These are phyloP conservation scores for Furcasterigmium sp. DNA, from an alignment of 2,329 filamentous ascomycete species.

Conservation along the genomic window DNA sequence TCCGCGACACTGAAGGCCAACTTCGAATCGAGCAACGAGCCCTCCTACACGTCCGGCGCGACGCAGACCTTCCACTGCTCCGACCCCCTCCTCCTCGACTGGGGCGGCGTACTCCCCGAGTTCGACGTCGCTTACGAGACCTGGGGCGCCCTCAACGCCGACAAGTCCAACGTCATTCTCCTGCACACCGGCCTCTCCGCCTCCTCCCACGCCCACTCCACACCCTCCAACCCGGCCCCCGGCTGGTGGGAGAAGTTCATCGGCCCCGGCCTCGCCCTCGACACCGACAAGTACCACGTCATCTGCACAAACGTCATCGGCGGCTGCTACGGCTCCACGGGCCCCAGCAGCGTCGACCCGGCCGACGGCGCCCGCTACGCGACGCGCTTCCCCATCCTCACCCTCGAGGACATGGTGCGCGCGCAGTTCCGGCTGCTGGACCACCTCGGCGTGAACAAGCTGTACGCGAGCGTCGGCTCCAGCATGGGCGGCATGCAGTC, in stretches of 20 bases:
- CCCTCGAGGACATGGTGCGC: slow-evolving; percentile 95
- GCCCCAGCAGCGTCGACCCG: slow-evolving; percentile 82
- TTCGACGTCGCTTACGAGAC: slow-evolving; percentile 92
- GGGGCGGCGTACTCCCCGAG: slow-evolving; percentile 85
- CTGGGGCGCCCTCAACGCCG: slow-evolving; percentile 76
- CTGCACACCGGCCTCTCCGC: slow-evolving; percentile 92
- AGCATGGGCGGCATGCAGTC: slow-evolving; percentile 99
- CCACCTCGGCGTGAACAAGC: slow-evolving; percentile 64
- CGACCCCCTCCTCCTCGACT: slow-evolving; percentile 78
- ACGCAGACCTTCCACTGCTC: slow-evolving; percentile 71
- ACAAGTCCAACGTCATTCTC: slow-evolving; percentile 83
- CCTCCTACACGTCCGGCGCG: slow-evolving; percentile 87
- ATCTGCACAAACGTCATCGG: slow-evolving; percentile 97
- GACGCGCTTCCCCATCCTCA: slow-evolving; percentile 91
- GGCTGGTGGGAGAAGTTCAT: slow-evolving; percentile 99
- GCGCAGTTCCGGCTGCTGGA: slow-evolving; percentile 91
- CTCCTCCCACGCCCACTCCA: slow-evolving; percentile 95
- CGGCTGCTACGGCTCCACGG: slow-evolving; percentile 93
- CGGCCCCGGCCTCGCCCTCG: slow-evolving; percentile 75
- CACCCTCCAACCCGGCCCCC: slow-evolving; percentile 75
- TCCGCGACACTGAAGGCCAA: slow-evolving; percentile 67
- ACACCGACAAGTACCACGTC: slow-evolving; percentile 87
- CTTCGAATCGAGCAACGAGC: slow-evolving; percentile 77
- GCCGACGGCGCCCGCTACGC: slow-evolving; percentile 85
- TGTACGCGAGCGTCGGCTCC: slow-evolving; percentile 89